phyloP scores from a whole-genome alignment of 768 basidiomycete genomes.

The Steccherinum ochraceum region DNA sequence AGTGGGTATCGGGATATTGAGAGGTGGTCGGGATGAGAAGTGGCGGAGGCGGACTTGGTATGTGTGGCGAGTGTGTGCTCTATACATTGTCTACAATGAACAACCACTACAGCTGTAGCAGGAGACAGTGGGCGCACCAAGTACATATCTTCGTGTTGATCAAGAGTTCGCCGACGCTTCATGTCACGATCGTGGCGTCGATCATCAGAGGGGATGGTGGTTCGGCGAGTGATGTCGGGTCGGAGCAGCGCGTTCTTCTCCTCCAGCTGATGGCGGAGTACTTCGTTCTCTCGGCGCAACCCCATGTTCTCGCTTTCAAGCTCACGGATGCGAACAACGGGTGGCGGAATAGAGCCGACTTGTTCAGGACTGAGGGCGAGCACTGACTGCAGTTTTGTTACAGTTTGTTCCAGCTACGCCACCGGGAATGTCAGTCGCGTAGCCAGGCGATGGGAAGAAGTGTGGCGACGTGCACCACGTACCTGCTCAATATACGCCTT shows the following conservation, averaged over 20 bases:
- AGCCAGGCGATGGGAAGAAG: neutral
- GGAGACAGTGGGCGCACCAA: slow-evolving; percentile 14
- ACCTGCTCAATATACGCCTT: slow-evolving; percentile 93
- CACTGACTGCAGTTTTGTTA: slow-evolving; percentile 75
- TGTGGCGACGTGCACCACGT: neutral
- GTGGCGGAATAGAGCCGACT: slow-evolving; percentile 65
- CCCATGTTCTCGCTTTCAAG: slow-evolving; percentile 76
- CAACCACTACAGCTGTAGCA: too few species aligned
- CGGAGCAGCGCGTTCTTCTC: slow-evolving; percentile 18
- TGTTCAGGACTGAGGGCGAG: slow-evolving; percentile 71
- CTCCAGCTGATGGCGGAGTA: slow-evolving; percentile 59
- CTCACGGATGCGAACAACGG: slow-evolving; percentile 70
- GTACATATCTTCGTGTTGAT: slow-evolving; percentile 19
- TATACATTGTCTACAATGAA: too few species aligned
- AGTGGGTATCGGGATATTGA: slow-evolving; percentile 15
- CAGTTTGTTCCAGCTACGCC: slow-evolving; percentile 73
- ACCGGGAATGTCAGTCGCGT: neutral
- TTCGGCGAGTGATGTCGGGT: slow-evolving; percentile 16
- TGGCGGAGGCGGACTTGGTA: slow-evolving; percentile 23
- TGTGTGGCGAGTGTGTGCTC: slow-evolving; percentile 4
- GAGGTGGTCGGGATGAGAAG: slow-evolving; percentile 13
- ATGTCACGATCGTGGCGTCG: slow-evolving; percentile 17
- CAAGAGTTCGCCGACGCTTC: slow-evolving; percentile 23
- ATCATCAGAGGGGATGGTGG: slow-evolving; percentile 14
- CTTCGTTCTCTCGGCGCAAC: slow-evolving; percentile 67